Base-by-base conservation (phyloP, 148 eudicot species). In the Rhododendron ovatum region DNA sequence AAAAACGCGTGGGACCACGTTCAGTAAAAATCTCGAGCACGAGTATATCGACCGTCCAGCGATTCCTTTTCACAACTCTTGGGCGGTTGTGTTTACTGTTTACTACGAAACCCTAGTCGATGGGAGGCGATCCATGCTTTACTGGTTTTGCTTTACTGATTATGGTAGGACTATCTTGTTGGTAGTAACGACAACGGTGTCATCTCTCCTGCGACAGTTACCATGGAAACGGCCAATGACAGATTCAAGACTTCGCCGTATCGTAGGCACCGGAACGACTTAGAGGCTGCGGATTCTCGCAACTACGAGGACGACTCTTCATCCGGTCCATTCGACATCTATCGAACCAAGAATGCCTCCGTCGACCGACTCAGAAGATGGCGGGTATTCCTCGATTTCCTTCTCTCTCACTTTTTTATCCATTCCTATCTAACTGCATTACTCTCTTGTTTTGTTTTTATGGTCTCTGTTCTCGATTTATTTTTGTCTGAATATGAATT, bases 321-420 rank as follows among this genome's bases (percentile, higher is more conserved):
- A 3, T 78, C 51, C 3, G 88, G 92, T 24, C 98, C 99, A 4
- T 96, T 96, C 82, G 91, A 94, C 71, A 90, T 96, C 37, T 76
- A 83, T 22, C 91, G 95, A 39, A 96, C 99, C 5, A 96, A 96
- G 88, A 84, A 94, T 74, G 98, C 96, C 82, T 89, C 99, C 0
- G 82, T 94, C 82, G 93, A 93, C 75, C 91, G 94, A 14, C 93
- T 96, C 57, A 94, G 85, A 61, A 86, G 96, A 50, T 96, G 99
- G 99, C 92, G 99, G 92, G 99, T 96, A 71, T 91, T 79, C 88
- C 77, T 24, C 39, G 17, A 80, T 33, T 74, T 80, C 15, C 63
- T 71, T 48, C 80, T 18, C 85, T 28, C 51, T 83, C 15, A 45
- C 78, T 33, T 82, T 82, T 41, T 1, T 26, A 20, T 26, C 77